Base-by-base conservation (phyloP, 768 basidiomycete genomes). In the Ramaria sp. region DNA sequence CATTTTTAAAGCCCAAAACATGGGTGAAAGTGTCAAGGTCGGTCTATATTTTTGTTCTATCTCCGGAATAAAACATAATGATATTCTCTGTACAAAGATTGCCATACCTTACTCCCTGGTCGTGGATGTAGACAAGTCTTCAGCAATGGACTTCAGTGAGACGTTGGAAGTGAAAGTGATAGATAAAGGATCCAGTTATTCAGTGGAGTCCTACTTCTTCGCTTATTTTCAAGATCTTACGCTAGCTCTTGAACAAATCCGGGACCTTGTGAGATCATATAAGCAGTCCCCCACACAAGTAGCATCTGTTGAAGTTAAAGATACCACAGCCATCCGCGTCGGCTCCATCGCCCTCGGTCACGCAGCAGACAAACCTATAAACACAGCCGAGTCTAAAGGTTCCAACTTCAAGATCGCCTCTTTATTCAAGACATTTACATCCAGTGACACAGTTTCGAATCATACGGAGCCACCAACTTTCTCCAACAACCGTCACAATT, bases 1-100 rank as follows among this genome's bases (percentile, higher is more conserved):
- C 52, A 92, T 97, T 52, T 94, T 98, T 73, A 91, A 92, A 65
- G 85, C 87, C 15, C 94, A 97, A 71, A 96, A 97, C 66, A 85
- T 85, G 76, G 95, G 96, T 2, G 92, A 97, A 62, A 88, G 81
- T 61, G 92, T 97, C 60, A 97, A 97, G 78, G 89, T 87, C 59
- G 25, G 67, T 61, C 24, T 3, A 25, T 43, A 47, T 43, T 18
- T 39, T 55, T 20, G 42, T 52, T 27, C 13, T 53, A 3, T 18
- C 37, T 57, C 50, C 4, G 10, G 20, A 38, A 16, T 9, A n/a
- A n/a, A n/a, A n/a, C n/a, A 50, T 18, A 51, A 25, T 52, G 15
- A 18, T n/a, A 22, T 22, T 18, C 56, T 38, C 39, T 18, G 15
- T 50, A 43, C 13, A 1, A 58, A 82, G 89, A 92, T 99, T 63